Percentiles rank a stretch among this genome's conserved stretches.
Evolutionary conservation across 108 stramenopile genomes (phyloP).

Genomic region (Bacterosira constricta): DNA sequence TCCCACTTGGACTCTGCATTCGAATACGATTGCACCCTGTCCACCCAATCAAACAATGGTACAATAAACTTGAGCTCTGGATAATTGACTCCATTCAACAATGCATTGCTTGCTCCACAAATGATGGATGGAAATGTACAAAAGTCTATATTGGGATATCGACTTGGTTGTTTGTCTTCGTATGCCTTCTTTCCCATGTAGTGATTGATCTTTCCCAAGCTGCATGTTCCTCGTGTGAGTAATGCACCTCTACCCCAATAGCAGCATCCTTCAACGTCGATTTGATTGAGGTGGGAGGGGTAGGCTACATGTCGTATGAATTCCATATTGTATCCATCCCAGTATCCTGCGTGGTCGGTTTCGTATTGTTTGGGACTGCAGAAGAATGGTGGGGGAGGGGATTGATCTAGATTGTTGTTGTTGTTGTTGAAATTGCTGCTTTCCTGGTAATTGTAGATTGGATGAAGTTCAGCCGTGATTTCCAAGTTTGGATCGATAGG

Average conservation of each 20-base stretch:
- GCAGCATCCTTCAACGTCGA: constrained; percentile 47
- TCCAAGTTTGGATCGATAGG: constrained; percentile 20
- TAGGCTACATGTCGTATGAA: constrained; percentile 36
- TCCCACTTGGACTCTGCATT: constrained; percentile 25
- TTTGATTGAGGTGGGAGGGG: constrained; percentile 26
- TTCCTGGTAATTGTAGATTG: constrained; percentile 16
- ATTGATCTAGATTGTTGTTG: neutral
- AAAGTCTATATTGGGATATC: constrained; percentile 46
- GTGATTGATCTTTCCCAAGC: constrained; percentile 43
- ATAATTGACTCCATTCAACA: constrained; percentile 19
- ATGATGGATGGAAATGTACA: constrained; percentile 9
- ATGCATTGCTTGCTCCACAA: constrained; percentile 17
- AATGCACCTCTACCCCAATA: constrained; percentile 35
- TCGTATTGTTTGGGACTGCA: constrained; percentile 11
- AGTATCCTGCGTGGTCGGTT: constrained; percentile 19
- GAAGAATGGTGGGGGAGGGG: constrained; percentile 23
- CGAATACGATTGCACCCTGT: constrained; percentile 21
- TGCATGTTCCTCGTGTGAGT: constrained; percentile 37
- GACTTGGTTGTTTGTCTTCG: constrained; percentile 23
- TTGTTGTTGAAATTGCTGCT: too few species aligned
- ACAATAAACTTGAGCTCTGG: constrained; percentile 40
- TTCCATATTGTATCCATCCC: constrained; percentile 30
- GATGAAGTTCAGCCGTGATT: constrained; percentile 25
- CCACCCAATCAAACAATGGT: constrained; percentile 40
- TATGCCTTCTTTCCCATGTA: constrained; percentile 38